Evolutionary conservation across 352 stramenopile genomes (phyloP).

Genomic region (Phytophthora nicotianae): DNA sequence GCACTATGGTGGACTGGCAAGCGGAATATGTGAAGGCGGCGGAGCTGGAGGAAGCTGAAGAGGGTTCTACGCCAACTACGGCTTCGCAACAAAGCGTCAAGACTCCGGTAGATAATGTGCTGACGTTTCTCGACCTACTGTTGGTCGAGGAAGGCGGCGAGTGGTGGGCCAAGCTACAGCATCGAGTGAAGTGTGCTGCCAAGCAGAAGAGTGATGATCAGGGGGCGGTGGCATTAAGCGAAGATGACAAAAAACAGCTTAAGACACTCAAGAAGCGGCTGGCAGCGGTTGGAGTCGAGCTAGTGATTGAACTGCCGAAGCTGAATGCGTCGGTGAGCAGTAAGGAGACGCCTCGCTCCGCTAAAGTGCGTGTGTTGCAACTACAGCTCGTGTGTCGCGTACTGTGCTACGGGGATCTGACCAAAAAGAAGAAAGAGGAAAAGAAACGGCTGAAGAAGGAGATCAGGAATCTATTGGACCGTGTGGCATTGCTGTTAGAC

Average conservation of each 20-base stretch:
- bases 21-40: conserved; percentile 30
- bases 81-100: conserved; percentile 11
- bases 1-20: conserved; percentile 26
- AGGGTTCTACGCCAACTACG: neutral
- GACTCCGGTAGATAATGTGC: conserved; percentile 5
- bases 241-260: conserved; percentile 24
- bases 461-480: conserved; percentile 69
- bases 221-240: neutral
- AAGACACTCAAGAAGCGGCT: conserved; percentile 26
- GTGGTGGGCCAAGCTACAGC: conserved; percentile 26
- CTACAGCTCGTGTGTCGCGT: conserved; percentile 70
- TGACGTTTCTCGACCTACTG: conserved; percentile 37
- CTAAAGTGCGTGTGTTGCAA: conserved; percentile 64
- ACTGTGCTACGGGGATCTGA: conserved; percentile 38
- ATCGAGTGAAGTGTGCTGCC: conserved; percentile 1
- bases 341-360: conserved; percentile 30
- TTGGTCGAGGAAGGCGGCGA: conserved; percentile 37
- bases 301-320: conserved; percentile 36
- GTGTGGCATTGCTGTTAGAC: conserved; percentile 75
- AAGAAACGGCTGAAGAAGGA: conserved; percentile 62
- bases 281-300: conserved; percentile 19
- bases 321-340: conserved; percentile 33
- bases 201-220: conserved; percentile 17
- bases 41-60: conserved; percentile 16
- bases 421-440: conserved; percentile 35